Conservation (phyloP, 2,329 filamentous ascomycete species). For the Pseudogymnoascus sp. region DNA sequence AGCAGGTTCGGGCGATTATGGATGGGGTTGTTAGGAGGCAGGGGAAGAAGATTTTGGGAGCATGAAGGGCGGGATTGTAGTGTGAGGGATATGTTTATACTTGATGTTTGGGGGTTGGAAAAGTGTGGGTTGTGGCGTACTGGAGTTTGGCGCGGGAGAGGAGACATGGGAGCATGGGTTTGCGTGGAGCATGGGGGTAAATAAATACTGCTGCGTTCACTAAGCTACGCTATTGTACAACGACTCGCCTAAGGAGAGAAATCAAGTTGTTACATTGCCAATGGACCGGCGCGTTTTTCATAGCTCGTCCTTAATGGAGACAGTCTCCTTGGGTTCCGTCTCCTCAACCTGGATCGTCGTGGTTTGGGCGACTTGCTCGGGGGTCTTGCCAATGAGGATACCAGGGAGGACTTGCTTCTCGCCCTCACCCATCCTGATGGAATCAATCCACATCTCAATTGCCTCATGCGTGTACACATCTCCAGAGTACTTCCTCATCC, state of each 20-base stretch:
- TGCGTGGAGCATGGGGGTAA: constrained; percentile 17
- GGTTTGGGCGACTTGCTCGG: constrained; percentile 22
- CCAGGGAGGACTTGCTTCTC: constrained; percentile 68
- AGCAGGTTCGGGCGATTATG: constrained; percentile 72
- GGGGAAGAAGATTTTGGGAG: constrained; percentile 54
- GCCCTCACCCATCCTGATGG: constrained; percentile 83
- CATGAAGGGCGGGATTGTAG: constrained; percentile 36
- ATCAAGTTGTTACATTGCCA: constrained; percentile 7
- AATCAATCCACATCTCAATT: constrained; percentile 82
- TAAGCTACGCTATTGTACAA: constrained; percentile 2
- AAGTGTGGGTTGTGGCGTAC: constrained; percentile 32
- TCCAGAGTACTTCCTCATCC: constrained; percentile 66
- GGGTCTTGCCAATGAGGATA: constrained; percentile 38
- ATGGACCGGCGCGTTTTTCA: background rate
- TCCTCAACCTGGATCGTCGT: constrained; percentile 1
- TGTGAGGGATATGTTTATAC: constrained; percentile 13
- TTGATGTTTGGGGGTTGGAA: constrained; percentile 34
- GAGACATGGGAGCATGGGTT: constrained; percentile 15
- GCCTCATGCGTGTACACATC: constrained; percentile 48
- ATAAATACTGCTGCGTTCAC: constrained; percentile 9
- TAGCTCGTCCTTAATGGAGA: background rate
- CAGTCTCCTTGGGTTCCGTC: background rate
- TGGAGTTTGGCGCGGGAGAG: background rate
- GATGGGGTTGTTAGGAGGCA: constrained; percentile 71
- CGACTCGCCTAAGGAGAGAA: background rate